These are phyloP conservation scores for Chernovozyma sophiae-reginae DNA, from an alignment of 1,139 yeast species.

Conservation along the genomic window DNA sequence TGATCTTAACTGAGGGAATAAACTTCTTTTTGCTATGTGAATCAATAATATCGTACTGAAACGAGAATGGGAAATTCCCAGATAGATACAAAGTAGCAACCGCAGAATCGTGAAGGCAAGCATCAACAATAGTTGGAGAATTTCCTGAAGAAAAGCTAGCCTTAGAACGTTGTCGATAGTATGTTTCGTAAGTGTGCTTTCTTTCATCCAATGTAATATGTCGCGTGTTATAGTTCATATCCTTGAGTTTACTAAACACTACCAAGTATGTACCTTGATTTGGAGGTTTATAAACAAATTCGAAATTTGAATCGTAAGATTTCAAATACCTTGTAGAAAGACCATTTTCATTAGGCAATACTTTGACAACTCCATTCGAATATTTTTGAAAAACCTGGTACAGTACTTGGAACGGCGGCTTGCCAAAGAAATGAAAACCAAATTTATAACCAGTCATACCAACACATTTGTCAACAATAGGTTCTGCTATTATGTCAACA, in stretches of 20 bases:
- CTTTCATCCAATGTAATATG: slow-evolving; percentile 31
- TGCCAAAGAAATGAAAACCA: slow-evolving; percentile 69
- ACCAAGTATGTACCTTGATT: slow-evolving; percentile 79
- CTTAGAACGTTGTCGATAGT: slow-evolving; percentile 47
- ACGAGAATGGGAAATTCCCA: slow-evolving; percentile 76
- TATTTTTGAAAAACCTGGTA: slow-evolving; percentile 54
- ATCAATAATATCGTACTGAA: slow-evolving; percentile 55
- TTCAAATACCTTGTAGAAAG: slow-evolving; percentile 20
- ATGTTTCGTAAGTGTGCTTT: slow-evolving; percentile 46
- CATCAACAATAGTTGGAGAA: slow-evolving; percentile 12
- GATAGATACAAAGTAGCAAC: slow-evolving; percentile 53
- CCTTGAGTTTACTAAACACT: slow-evolving; percentile 56
- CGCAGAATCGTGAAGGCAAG: slow-evolving; percentile 40
- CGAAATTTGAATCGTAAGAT: slow-evolving; percentile 20
- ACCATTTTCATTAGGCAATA: slow-evolving; percentile 31
- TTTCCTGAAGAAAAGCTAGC: slow-evolving; percentile 25
- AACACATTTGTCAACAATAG: slow-evolving; percentile 80
- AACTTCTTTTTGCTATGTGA: slow-evolving; percentile 26
- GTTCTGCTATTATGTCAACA: slow-evolving; percentile 49
- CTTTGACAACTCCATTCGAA: slow-evolving; percentile 28
- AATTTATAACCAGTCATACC: slow-evolving; percentile 82
- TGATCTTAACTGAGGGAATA: slow-evolving; percentile 39
- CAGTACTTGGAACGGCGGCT: slow-evolving; percentile 72
- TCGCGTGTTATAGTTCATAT: slow-evolving; percentile 43
- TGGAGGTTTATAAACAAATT: slow-evolving; percentile 70